These are phyloP conservation scores for Imleria badia DNA, from an alignment of 768 basidiomycete species.

Conservation along the genomic window DNA sequence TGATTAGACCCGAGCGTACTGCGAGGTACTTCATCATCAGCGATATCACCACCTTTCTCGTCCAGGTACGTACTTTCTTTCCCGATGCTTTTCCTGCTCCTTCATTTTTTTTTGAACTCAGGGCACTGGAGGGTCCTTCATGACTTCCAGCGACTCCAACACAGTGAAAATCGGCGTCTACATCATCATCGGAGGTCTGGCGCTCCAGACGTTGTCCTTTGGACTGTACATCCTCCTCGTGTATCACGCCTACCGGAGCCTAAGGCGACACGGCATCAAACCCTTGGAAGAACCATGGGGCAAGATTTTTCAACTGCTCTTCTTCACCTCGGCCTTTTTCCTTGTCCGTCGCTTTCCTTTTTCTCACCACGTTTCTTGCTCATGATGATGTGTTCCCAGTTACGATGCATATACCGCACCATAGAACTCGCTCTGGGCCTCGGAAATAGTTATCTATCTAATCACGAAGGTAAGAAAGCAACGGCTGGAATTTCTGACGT, in stretches of 20 bases:
- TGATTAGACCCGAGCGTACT: slow-evolving; percentile 26
- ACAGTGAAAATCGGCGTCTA: slow-evolving; percentile 7
- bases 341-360: slow-evolving; percentile 18
- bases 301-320: slow-evolving; percentile 16
- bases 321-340: slow-evolving; percentile 26
- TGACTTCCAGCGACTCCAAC: slow-evolving; percentile 3
- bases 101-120: background rate
- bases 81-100: background rate
- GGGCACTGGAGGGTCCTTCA: slow-evolving; percentile 25
- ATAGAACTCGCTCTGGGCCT: slow-evolving; percentile 20
- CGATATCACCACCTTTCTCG: slow-evolving; percentile 26
- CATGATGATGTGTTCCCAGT: background rate
- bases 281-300: slow-evolving; percentile 18
- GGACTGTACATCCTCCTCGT: slow-evolving; percentile 21
- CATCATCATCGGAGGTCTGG: slow-evolving; percentile 28
- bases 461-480: slow-evolving; percentile 25
- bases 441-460: slow-evolving; percentile 16
- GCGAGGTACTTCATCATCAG: slow-evolving; percentile 27
- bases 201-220: slow-evolving; percentile 27
- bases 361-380: background rate
- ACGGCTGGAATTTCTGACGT: background rate
- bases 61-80: slow-evolving; percentile 23
- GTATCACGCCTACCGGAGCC: slow-evolving; percentile 1
- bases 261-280: slow-evolving; percentile 9
- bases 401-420: slow-evolving; percentile 32